These are phyloP conservation scores for Phaeosphaeriaceae sp. DNA, from an alignment of 2,329 filamentous ascomycete genomes.

Conservation along the genomic window DNA sequence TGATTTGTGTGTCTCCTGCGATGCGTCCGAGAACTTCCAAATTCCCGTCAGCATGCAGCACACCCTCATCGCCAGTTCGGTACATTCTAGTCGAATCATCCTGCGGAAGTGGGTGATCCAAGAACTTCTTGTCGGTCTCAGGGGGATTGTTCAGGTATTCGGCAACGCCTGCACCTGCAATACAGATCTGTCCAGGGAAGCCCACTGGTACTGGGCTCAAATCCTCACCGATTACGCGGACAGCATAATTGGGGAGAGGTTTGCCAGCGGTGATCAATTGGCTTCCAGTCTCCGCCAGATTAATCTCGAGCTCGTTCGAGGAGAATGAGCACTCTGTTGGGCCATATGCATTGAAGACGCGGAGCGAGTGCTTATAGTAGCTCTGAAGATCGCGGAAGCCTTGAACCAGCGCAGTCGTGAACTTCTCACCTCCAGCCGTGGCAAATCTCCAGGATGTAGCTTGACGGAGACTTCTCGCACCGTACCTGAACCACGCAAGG, in stretches of 20 bases:
- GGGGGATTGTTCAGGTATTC: conserved; percentile 38
- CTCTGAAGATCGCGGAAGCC: not conserved
- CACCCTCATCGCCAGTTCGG: conserved; percentile 51
- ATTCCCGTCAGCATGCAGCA: conserved; percentile 42
- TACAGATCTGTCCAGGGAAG: conserved; percentile 49
- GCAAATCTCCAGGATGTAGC: not conserved
- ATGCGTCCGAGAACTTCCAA: conserved; percentile 29
- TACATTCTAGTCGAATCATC: conserved; percentile 41
- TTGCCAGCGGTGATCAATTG: not conserved
- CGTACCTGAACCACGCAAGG: not conserved
- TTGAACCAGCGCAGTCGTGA: not conserved
- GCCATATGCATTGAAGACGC: not conserved
- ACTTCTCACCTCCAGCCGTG: not conserved
- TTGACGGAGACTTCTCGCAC: not conserved
- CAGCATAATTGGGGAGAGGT: conserved; percentile 2
- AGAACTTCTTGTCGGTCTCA: conserved; percentile 18
- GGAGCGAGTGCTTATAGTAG: too few species aligned
- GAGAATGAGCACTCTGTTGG: not conserved
- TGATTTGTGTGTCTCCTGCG: conserved; percentile 52
- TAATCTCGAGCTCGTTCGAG: not conserved
- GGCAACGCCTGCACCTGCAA: conserved; percentile 50
- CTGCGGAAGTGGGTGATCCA: not conserved
- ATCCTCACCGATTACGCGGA: conserved; percentile 52
- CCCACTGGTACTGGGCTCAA: conserved; percentile 49
- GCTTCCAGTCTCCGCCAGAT: too few species aligned